These are phyloP conservation scores for Penicillium steckii DNA, from an alignment of 495 filamentous ascomycete genomes.

Conservation along the genomic window DNA sequence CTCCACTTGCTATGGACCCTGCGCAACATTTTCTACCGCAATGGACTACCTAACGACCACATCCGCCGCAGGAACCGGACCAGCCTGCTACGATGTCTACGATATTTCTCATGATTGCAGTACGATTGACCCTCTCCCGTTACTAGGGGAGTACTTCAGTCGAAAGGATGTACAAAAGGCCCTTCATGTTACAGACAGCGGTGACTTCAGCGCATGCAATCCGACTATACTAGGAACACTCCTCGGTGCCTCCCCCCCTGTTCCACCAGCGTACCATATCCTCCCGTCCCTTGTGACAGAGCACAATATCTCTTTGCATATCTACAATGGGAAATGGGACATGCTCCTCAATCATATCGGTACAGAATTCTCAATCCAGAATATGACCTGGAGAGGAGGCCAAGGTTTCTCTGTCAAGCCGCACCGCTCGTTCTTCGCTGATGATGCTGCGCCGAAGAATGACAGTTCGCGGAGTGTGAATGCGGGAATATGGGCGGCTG, in stretches of 20 bases:
- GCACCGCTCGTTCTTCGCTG: conserved; percentile 17
- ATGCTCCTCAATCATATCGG: conserved; percentile 43
- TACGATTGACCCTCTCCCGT: conserved; percentile 19
- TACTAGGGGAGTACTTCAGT: conserved; percentile 34
- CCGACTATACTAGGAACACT: conserved; percentile 26
- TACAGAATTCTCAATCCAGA: conserved; percentile 37
- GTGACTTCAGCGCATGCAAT: conserved; percentile 32
- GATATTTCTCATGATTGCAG: conserved; percentile 36
- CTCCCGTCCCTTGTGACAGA: conserved; percentile 32
- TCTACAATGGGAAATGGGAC: conserved; percentile 42
- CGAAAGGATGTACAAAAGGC: conserved; percentile 34
- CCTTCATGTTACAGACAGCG: conserved; percentile 28
- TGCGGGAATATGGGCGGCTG: conserved; percentile 29
- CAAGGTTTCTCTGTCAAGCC: conserved; percentile 30
- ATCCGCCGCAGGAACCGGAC: conserved; percentile 7
- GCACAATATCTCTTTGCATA: conserved; percentile 35
- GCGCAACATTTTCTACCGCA: conserved; percentile 39
- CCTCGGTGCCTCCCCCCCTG: conserved; percentile 12
- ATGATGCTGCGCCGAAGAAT: conserved; percentile 21
- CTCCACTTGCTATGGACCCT: conserved; percentile 38
- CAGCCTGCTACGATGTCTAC: conserved; percentile 34
- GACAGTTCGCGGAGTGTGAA: not conserved
- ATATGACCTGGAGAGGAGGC: conserved; percentile 38
- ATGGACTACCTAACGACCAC: conserved; percentile 26
- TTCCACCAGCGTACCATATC: conserved; percentile 31